phyloP scores from a whole-genome alignment of 306 rosid species.

The Pachyrhizus erosus region DNA sequence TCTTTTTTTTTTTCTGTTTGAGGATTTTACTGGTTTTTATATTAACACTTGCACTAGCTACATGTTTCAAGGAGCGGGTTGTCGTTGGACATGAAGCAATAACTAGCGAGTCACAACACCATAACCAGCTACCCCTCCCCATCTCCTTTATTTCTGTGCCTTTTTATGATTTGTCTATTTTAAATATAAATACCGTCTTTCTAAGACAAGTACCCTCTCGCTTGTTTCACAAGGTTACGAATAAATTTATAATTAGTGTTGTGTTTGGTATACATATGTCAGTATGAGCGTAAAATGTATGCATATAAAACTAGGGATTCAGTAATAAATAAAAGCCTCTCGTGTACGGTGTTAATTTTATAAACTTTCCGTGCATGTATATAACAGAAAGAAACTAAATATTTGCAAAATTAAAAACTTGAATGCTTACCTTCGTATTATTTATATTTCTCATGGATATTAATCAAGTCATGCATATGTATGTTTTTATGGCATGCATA shows the following conservation, averaged over 20 bases:
- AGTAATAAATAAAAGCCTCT: not conserved
- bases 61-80: constrained; percentile 34
- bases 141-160: constrained; percentile 26
- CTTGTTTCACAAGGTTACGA: constrained; percentile 10
- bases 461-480: not conserved
- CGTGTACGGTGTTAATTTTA: constrained; percentile 26
- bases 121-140: not conserved
- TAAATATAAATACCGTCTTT: not conserved
- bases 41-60: constrained; percentile 22
- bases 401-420: not conserved
- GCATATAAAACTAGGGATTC: constrained; percentile 19
- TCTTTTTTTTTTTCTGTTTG: constrained; percentile 30
- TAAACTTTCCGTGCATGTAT: constrained; percentile 20
- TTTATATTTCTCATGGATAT: constrained; percentile 1
- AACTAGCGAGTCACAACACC: not conserved
- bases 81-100: constrained; percentile 40
- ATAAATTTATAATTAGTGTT: not conserved
- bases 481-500: constrained; percentile 2
- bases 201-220: not conserved
- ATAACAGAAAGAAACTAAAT: not conserved
- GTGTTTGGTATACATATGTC: constrained; percentile 9
- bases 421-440: not conserved
- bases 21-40: constrained; percentile 36
- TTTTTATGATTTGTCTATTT: constrained; percentile 20
- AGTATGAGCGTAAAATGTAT: not conserved